phyloP scores from a whole-genome alignment of 441 rosid genomes.

The Bruguiera hainesii region DNA sequence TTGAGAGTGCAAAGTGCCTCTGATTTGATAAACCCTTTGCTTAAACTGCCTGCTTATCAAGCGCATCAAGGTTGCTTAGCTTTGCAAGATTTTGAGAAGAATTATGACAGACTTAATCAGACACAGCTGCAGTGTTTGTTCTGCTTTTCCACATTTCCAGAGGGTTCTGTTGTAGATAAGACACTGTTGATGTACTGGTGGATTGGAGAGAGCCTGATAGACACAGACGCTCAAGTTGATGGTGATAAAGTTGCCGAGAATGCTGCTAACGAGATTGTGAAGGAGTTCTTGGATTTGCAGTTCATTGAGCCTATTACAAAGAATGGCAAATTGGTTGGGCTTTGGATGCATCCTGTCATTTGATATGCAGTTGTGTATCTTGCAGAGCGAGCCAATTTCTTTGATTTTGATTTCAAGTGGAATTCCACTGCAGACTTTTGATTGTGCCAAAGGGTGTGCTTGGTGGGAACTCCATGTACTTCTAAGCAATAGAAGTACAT shows the following conservation, averaged over 20 bases:
- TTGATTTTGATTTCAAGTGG: constrained; percentile 19
- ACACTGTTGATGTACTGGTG: constrained; percentile 49
- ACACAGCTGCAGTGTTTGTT: constrained; percentile 26
- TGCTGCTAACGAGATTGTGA: constrained; percentile 18
- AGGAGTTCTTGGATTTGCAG: constrained; percentile 7
- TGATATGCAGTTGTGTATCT: constrained; percentile 36
- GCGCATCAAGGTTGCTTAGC: not conserved
- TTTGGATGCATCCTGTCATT: constrained; percentile 35
- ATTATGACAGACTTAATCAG: constrained; percentile 5
- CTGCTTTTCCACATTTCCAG: constrained; percentile 38
- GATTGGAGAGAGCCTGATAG: constrained; percentile 40
- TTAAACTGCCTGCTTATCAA: constrained; percentile 9
- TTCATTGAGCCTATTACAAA: constrained; percentile 33
- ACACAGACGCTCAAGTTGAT: not conserved
- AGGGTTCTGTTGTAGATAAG: constrained; percentile 38
- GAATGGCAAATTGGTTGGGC: constrained; percentile 26
- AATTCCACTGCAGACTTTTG: constrained; percentile 13
- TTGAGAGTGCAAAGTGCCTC: constrained; percentile 9
- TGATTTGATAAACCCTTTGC: constrained; percentile 6
- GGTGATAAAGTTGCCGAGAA: constrained; percentile 7
- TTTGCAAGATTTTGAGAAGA: constrained; percentile 16
- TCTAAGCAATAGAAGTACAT: too few species aligned
- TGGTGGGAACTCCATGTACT: constrained; percentile 19
- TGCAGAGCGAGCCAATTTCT: constrained; percentile 25
- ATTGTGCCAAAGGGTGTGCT: constrained; percentile 20